Base-by-base conservation (phyloP, 805 yeast genomes). In the Saturnispora zaruensis region DNA sequence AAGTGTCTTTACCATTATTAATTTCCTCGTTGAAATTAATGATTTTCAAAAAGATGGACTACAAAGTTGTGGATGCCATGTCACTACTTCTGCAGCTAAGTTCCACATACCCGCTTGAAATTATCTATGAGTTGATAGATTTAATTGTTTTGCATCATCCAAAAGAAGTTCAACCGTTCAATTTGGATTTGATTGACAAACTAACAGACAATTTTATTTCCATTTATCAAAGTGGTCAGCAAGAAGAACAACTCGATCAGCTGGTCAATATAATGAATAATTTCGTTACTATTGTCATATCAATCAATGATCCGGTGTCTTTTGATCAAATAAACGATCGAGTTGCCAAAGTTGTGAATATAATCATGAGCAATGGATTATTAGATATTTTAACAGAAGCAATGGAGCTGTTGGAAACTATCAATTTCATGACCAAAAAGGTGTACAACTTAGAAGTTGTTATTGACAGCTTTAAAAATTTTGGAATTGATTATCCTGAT, bases 61-160 rank as follows among this genome's bases (percentile, higher is more conserved):
- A 47, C 20, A 32, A 54, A 33, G 50, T 52, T 30, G 43, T 54
- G 38, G 43, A 54, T 23, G 78, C 88, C 1, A 86, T 93, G 87
- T 83, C 86, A 51, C 78, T 78, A 55, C 70, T 93, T 53, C 70
- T 91, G 54, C 74, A 74, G 16, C 66, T 93, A 38, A 81, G 90
- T 14, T 81, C 84, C 57, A 78, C 77, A 46, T 77, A 87, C 53
- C 97, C 91, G 60, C 78, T 85, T 46, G 99, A 93, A 60, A 76
- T 88, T 3, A 75, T 91, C 26, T 79, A 89, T 41, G 84, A 84
- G 23, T 93, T 91, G 5, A 87, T 91, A 87, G 97, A 91, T 69
- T 95, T 87, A 56, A 82, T 93, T 59, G 97, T 91, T 14, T 93
- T 88, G 57, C 80, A 78, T 55, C 93, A 84, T 67, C 75, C 93